Conservation (phyloP, 1,284 basidiomycete genomes). For the Agroathelia rolfsii region DNA sequence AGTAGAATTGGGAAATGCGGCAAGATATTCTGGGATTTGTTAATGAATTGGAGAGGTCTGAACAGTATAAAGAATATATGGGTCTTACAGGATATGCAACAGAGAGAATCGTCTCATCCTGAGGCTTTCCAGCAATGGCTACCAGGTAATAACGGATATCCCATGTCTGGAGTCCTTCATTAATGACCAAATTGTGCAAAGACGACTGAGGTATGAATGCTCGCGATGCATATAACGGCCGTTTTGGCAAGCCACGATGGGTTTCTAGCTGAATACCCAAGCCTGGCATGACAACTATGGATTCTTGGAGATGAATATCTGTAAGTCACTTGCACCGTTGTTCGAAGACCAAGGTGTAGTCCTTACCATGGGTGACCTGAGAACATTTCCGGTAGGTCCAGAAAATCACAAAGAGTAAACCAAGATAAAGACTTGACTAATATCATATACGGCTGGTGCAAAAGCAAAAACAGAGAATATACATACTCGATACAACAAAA, state of each 20-base stretch:
- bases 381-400: slow-evolving; percentile 26
- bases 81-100: slow-evolving; percentile 43
- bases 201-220: slow-evolving; percentile 48
- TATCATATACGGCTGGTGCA: slow-evolving; percentile 48
- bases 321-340: too few species aligned
- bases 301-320: too few species aligned
- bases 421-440: too few species aligned
- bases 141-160: slow-evolving; percentile 60
- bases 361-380: slow-evolving; percentile 43
- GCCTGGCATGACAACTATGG: slow-evolving; percentile 50
- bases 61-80: slow-evolving; percentile 1
- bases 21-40: slow-evolving; percentile 42
- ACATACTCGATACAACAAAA: too few species aligned
- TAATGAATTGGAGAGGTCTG: slow-evolving; percentile 4
- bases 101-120: too few species aligned
- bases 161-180: slow-evolving; percentile 65
- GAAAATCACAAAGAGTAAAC: slow-evolving; percentile 10
- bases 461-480: slow-evolving; percentile 62
- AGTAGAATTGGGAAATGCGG: slow-evolving; percentile 54
- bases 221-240: slow-evolving; percentile 33
- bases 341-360: slow-evolving; percentile 1
- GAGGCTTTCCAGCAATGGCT: too few species aligned
- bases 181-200: slow-evolving; percentile 57
- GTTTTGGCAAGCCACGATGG: slow-evolving; percentile 40
- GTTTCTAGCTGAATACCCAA: slow-evolving; percentile 68